A percentile compares a stretch with the other conserved stretches of the same genome.
phyloP scores from a whole-genome alignment of 2,329 filamentous ascomycete species.

The Colletotrichum lindemuthianum region DNA sequence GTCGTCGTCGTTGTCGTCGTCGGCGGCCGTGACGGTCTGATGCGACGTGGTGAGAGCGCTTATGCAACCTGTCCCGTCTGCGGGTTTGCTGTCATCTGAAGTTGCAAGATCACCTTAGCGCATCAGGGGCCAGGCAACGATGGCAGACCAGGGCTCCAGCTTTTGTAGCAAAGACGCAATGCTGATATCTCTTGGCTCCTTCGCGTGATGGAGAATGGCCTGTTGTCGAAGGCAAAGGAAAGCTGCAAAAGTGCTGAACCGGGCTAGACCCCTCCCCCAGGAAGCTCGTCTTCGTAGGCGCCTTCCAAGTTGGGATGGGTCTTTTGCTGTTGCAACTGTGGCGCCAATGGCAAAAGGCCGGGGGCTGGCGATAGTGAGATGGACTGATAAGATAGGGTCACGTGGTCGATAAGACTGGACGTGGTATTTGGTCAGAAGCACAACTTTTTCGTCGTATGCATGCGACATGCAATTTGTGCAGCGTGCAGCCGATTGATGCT shows the following conservation, averaged over 20 bases:
- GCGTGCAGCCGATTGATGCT: no score
- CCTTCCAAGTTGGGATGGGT: slow-evolving; percentile 35
- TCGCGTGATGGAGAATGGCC: slow-evolving; percentile 9
- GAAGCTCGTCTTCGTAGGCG: slow-evolving; percentile 28
- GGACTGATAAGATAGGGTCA: slow-evolving; percentile 1
- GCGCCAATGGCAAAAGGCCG: slow-evolving; percentile 24
- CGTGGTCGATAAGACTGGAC: neutral
- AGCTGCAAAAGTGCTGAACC: slow-evolving; percentile 5
- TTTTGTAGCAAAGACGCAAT: slow-evolving; percentile 4
- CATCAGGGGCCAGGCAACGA: slow-evolving; percentile 5
- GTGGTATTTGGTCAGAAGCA: neutral
- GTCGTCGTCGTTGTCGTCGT: slow-evolving; percentile 1
- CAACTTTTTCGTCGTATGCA: no score
- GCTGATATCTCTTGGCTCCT: neutral
- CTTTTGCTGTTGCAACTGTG: slow-evolving; percentile 26
- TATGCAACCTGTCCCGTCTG: slow-evolving; percentile 28
- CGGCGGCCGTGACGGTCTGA: neutral
- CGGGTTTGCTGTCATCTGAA: slow-evolving; percentile 28
- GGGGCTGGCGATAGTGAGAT: slow-evolving; percentile 7
- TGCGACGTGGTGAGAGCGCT: slow-evolving; percentile 17
- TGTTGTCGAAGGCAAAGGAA: slow-evolving; percentile 4
- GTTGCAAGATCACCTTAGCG: slow-evolving; percentile 28
- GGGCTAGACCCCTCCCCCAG: slow-evolving; percentile 24
- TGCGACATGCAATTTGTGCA: no score
- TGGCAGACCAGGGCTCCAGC: neutral